Base-by-base conservation (phyloP, 768 basidiomycete genomes). In the Vishniacozyma victoriae region DNA sequence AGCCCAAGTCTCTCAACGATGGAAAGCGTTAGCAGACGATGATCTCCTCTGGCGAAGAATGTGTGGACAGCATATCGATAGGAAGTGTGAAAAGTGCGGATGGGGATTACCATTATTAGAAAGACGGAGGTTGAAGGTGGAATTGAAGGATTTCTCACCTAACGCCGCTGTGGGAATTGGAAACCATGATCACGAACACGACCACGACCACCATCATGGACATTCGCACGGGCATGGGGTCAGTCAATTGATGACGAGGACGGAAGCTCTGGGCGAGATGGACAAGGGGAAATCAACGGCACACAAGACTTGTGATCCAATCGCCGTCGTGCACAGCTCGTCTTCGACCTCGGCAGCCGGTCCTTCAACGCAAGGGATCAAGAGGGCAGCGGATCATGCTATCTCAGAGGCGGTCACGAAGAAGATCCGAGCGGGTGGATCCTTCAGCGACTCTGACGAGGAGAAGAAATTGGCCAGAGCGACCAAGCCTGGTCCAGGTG, bases 21-120 rank as follows among this genome's bases (percentile, higher is more conserved):
- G 95, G 95, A 85, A 80, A 64, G 73, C 73, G 22, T 80, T 96
- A 5, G 93, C 93, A 0, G 93, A 97, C 73, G 93, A 97, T 69
- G 87, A 99, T 62, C 76, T 90, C 38, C 80, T 99, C 41, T 99
- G 95, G 95, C 79, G 85, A 33, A 83, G 83, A 18, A 97, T 99
- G 69, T 97, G 95, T 71, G 89, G 93, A 67, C 95, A 99, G 69
- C 95, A 99, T 54, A 97, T 99, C 46, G 93, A 93, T 16, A 84
- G 90, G 63, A 93, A 90, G 64, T 99, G 95, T 62, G 81, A 79
- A 60, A 95, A 93, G 71, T 97, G 95, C 60, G 95, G 95, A 2
- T 96, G 93, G 92, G 92, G 91, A 15, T 76, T 99, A 37, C 95
- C 95, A 14, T 77, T 95, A 27, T 77, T 99, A 18, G 87, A 93